Conservation (phyloP, 306 rosid species). For the Casuarina cunninghamiana region DNA sequence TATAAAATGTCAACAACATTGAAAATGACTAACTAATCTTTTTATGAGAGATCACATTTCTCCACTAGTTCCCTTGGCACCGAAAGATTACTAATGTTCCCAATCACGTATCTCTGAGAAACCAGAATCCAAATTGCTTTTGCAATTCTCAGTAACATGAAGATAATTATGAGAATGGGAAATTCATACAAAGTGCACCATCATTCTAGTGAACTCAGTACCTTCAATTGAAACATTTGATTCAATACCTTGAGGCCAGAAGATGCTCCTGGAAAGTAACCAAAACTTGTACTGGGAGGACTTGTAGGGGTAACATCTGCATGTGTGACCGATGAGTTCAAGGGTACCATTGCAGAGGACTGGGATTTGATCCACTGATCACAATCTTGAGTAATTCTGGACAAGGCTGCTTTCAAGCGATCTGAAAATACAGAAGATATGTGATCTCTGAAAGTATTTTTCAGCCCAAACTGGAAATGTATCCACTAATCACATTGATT, state of each 20-base stretch:
- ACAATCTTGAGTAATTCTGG: conserved; percentile 79
- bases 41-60: neutral
- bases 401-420: conserved; percentile 82
- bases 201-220: neutral
- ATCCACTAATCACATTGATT: conserved; percentile 5
- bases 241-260: conserved; percentile 79
- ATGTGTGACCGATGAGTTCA: conserved; percentile 53
- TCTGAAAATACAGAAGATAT: conserved; percentile 55
- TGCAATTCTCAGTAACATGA: neutral
- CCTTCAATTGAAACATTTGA: neutral
- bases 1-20: neutral
- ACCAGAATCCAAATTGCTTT: neutral
- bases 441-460: conserved; percentile 16
- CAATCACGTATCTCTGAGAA: neutral
- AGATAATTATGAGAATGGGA: neutral
- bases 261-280: conserved; percentile 53
- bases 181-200: neutral
- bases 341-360: conserved; percentile 59
- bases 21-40: neutral
- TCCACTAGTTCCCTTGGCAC: neutral
- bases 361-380: conserved; percentile 77
- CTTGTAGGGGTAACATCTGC: conserved; percentile 59
- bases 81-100: neutral
- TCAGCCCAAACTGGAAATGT: conserved; percentile 33
- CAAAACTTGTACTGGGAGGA: conserved; percentile 55